Evolutionary conservation across 495 filamentous ascomycete species (phyloP).

Genomic region (Aspergillus affinis): DNA sequence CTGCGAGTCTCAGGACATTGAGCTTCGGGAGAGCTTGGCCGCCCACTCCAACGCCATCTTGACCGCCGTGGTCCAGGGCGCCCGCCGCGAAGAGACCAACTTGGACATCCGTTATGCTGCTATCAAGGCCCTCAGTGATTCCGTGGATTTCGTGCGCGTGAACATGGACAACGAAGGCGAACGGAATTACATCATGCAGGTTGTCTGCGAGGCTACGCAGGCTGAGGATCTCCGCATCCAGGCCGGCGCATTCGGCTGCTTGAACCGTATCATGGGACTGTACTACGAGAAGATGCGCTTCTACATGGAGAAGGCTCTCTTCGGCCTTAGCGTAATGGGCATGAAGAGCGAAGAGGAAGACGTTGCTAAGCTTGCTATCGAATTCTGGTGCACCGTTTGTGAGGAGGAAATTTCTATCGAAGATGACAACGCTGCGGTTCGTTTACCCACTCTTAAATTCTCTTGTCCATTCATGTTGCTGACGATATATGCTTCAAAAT

Average conservation of each 20-base stretch:
- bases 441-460: slow-evolving; percentile 14
- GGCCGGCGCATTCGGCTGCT: slow-evolving; percentile 90
- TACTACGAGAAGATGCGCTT: slow-evolving; percentile 99
- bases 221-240: slow-evolving; percentile 85
- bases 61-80: slow-evolving; percentile 95
- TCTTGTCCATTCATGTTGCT: slow-evolving; percentile 2
- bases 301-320: slow-evolving; percentile 99
- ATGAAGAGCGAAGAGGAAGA: slow-evolving; percentile 99
- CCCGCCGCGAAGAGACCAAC: slow-evolving; percentile 91
- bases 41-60: slow-evolving; percentile 95
- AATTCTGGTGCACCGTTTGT: slow-evolving; percentile 99
- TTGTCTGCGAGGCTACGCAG: slow-evolving; percentile 98
- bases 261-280: slow-evolving; percentile 96
- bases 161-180: slow-evolving; percentile 99
- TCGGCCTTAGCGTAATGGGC: slow-evolving; percentile 96
- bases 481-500: slow-evolving; percentile 1
- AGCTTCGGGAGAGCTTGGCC: slow-evolving; percentile 77
- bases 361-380: slow-evolving; percentile 94
- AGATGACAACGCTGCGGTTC: slow-evolving; percentile 88
- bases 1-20: slow-evolving; percentile 89
- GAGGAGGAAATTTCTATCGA: slow-evolving; percentile 97
- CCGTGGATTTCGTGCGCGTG: slow-evolving; percentile 94
- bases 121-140: slow-evolving; percentile 91
- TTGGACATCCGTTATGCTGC: slow-evolving; percentile 86
- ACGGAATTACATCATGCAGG: slow-evolving; percentile 99